These are phyloP conservation scores for Dysphania ambrosioides DNA, from an alignment of 148 eudicot species.

Conservation along the genomic window DNA sequence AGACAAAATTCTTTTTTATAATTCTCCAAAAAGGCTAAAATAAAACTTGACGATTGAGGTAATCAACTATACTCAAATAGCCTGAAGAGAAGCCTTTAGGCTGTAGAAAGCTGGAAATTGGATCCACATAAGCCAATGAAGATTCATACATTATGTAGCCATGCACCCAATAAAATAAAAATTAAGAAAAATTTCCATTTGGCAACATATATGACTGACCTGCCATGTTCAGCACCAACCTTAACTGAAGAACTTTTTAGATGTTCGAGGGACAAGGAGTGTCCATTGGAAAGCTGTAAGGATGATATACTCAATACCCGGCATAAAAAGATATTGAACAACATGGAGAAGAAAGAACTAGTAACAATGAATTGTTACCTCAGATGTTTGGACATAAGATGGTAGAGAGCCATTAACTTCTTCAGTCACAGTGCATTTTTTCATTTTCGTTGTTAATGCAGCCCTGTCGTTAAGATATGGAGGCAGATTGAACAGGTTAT, in stretches of 20 bases:
- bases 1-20: too few relatives aligned
- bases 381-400: not conserved
- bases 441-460: constrained; percentile 24
- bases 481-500: constrained; percentile 12
- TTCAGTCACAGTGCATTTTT: constrained; percentile 26
- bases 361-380: constrained; percentile 6
- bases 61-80: too few relatives aligned
- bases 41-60: too few relatives aligned
- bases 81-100: too few relatives aligned
- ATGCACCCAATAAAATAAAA: too few relatives aligned
- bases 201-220: constrained; percentile 22
- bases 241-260: constrained; percentile 1
- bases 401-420: constrained; percentile 13
- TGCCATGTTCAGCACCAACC: constrained; percentile 13
- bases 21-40: too few relatives aligned
- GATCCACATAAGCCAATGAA: too few relatives aligned
- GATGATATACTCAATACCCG: constrained; percentile 12
- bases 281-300: constrained; percentile 24
- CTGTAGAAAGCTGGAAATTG: too few relatives aligned
- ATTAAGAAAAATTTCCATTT: not conserved
- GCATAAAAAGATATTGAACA: not conserved
- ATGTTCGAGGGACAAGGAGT: not conserved
- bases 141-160: too few relatives aligned
- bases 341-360: not conserved
- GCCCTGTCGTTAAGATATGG: constrained; percentile 15